Conservation (phyloP, 345 rosid species). For the Eucalyptus cladocalyx region DNA sequence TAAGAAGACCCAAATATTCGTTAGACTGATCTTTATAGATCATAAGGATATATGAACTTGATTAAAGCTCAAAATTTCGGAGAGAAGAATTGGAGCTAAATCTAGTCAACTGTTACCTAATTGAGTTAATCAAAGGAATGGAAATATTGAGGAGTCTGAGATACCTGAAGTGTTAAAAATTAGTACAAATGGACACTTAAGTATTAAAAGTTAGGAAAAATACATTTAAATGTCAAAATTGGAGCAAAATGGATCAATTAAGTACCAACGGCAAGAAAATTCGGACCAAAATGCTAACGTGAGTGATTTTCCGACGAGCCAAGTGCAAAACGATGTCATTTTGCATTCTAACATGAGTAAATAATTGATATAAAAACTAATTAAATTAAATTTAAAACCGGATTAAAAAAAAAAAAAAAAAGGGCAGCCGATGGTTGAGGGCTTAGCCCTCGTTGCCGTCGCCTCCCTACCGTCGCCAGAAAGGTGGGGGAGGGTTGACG, state of each 20-base stretch:
- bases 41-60: background rate
- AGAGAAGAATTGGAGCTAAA: background rate
- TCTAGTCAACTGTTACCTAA: too few species aligned
- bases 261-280: too few species aligned
- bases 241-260: too few species aligned
- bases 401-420: too few species aligned
- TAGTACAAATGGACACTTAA: too few species aligned
- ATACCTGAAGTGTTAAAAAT: too few species aligned
- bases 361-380: too few species aligned
- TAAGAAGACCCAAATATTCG: background rate
- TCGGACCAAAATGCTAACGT: too few species aligned
- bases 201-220: too few species aligned
- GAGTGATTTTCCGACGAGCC: accelerated
- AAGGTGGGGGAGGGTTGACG: accelerated
- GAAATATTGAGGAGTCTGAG: background rate
- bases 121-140: background rate
- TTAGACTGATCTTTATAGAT: background rate
- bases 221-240: too few species aligned
- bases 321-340: accelerated
- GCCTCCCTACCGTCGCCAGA: accelerated
- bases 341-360: too few species aligned
- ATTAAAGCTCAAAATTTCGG: background rate
- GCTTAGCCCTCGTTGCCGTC: accelerated
- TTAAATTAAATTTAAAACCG: too few species aligned
- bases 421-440: accelerated